phyloP scores from a whole-genome alignment of 495 filamentous ascomycete species.

The Xylaria venustula region DNA sequence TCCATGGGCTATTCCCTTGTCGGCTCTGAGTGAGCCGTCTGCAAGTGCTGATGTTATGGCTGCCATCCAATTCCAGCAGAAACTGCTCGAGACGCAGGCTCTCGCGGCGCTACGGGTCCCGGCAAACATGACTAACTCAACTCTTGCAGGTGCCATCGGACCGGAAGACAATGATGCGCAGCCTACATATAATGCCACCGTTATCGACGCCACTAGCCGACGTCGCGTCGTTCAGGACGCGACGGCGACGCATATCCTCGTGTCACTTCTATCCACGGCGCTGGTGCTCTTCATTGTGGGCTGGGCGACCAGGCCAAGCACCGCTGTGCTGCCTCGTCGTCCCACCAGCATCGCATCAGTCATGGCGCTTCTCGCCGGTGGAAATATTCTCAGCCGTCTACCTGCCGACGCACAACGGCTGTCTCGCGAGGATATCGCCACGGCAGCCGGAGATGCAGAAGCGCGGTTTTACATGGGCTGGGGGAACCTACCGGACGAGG shows the following conservation, averaged over 20 bases:
- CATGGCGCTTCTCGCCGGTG: neutral
- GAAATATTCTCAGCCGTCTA: neutral
- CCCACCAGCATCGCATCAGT: neutral
- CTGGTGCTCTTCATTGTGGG: neutral
- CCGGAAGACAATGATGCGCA: neutral
- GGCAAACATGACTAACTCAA: neutral
- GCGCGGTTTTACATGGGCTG: neutral
- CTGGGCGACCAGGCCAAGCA: neutral
- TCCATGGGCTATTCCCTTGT: neutral
- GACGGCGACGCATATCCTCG: neutral
- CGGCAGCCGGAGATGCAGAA: neutral
- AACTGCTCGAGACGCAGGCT: neutral
- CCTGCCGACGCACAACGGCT: neutral
- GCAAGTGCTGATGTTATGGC: neutral
- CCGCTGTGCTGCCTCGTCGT: neutral
- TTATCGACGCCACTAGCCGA: neutral
- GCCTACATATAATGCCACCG: neutral
- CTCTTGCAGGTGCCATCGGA: neutral
- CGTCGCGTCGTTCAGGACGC: neutral
- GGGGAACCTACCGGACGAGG: neutral
- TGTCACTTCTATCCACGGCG: neutral
- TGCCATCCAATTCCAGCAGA: neutral
- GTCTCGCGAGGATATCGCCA: neutral
- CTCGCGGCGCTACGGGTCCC: neutral
- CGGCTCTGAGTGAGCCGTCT: neutral